Percentiles rank a stretch among this genome's conserved stretches.
Conservation (phyloP, 495 filamentous ascomycete species). For the Penicillium turbatum region DNA sequence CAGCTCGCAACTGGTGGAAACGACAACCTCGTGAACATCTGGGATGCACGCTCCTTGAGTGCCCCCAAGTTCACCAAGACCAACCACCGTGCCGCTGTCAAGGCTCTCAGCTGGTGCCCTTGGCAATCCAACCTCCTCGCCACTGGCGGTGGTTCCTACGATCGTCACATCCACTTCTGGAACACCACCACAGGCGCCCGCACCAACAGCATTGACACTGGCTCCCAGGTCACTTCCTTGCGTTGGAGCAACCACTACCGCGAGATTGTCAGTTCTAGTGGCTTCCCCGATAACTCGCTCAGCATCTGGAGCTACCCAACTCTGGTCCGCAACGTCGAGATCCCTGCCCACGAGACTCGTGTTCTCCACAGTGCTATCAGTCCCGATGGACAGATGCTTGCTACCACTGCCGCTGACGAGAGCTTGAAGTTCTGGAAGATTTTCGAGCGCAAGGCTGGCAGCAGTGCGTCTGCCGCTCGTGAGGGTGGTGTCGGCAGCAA, state of each 20-base stretch:
- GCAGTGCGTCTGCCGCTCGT: constrained; percentile 49
- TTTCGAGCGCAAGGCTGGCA: constrained; percentile 93
- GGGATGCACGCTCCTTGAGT: constrained; percentile 88
- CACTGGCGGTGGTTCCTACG: constrained; percentile 93
- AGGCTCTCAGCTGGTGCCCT: constrained; percentile 97
- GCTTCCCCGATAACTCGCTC: constrained; percentile 97
- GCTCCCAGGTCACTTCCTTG: constrained; percentile 91
- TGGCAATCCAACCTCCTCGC: constrained; percentile 97
- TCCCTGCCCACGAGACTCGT: constrained; percentile 96
- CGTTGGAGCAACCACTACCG: constrained; percentile 95
- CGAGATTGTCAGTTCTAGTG: constrained; percentile 94
- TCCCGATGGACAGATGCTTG: constrained; percentile 95
- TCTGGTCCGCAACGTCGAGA: constrained; percentile 93
- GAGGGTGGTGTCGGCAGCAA: constrained; percentile 57
- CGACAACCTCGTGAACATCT: constrained; percentile 97
- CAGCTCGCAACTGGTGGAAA: constrained; percentile 97
- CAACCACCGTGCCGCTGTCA: constrained; percentile 97
- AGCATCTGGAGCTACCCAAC: constrained; percentile 99
- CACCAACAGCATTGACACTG: constrained; percentile 98
- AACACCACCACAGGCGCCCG: constrained; percentile 95
- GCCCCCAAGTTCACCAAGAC: constrained; percentile 99
- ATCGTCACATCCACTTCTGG: constrained; percentile 99
- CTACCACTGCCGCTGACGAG: constrained; percentile 93
- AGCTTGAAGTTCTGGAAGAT: constrained; percentile 99
- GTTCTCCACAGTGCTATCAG: constrained; percentile 93